Evolutionary conservation across 2,329 filamentous ascomycete genomes (phyloP).

Genomic region (Talaromyces verruculosus): DNA sequence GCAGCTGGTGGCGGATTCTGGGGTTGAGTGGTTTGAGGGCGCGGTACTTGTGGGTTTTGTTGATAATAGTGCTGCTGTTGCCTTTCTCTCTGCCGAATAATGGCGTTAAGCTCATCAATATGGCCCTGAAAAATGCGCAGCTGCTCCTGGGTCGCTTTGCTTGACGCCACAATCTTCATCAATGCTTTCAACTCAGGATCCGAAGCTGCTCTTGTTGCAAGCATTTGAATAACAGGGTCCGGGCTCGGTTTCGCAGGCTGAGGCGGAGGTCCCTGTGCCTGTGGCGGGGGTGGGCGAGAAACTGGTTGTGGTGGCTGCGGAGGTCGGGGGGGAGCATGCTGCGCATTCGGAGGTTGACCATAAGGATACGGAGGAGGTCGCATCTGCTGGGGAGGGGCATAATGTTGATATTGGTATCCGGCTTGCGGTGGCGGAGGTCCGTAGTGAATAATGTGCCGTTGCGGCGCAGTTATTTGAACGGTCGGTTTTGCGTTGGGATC

Average conservation of each 20-base stretch:
- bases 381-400: conserved; percentile 34
- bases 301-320: conserved; percentile 26
- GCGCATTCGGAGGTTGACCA: conserved; percentile 28
- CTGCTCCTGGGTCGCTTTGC: conserved; percentile 50
- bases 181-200: conserved; percentile 51
- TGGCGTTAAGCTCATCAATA: conserved; percentile 53
- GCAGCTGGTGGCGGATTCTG: background rate
- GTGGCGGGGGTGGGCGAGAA: conserved; percentile 30
- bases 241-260: conserved; percentile 46
- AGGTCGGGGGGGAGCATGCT: conserved; percentile 25
- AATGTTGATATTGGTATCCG: conserved; percentile 46
- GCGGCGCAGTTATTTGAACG: conserved; percentile 40
- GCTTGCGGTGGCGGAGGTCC: conserved; percentile 36
- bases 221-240: conserved; percentile 54
- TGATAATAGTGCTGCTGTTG: conserved; percentile 29
- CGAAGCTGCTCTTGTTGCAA: conserved; percentile 51
- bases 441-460: conserved; percentile 47
- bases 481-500: conserved; percentile 45
- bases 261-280: conserved; percentile 30
- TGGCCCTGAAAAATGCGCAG: conserved; percentile 52
- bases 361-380: conserved; percentile 30
- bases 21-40: conserved; percentile 9
- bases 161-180: conserved; percentile 53
- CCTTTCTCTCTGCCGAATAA: conserved; percentile 46
- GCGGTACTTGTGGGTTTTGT: conserved; percentile 24